A percentile compares a stretch with the other conserved stretches of the same genome.
phyloP scores from a whole-genome alignment of 805 yeast genomes.

The Candida endomychidarum region DNA sequence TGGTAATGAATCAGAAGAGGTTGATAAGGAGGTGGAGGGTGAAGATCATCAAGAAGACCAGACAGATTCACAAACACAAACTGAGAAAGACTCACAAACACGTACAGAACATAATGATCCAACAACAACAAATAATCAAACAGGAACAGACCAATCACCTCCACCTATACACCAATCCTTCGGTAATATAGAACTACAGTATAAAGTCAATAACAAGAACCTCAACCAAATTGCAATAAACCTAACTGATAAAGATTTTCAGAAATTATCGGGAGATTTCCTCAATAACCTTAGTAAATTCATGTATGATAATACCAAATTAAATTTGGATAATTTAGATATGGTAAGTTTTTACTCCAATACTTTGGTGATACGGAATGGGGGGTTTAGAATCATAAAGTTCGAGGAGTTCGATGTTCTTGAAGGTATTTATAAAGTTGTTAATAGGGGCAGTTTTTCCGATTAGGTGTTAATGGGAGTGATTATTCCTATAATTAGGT shows the following conservation, averaged over 20 bases:
- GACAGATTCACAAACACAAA: background rate
- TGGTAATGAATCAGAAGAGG: background rate
- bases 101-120: background rate
- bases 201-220: constrained; percentile 12
- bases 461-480: no score
- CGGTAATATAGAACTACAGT: constrained; percentile 14
- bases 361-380: background rate
- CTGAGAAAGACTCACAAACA: background rate
- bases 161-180: constrained; percentile 6
- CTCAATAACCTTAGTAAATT: constrained; percentile 20
- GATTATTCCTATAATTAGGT: background rate
- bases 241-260: constrained; percentile 12
- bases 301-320: constrained; percentile 20
- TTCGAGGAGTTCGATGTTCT: background rate
- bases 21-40: no score
- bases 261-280: constrained; percentile 10
- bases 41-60: background rate
- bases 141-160: no score
- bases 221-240: constrained; percentile 23
- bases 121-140: constrained; percentile 2
- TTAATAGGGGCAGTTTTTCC: background rate
- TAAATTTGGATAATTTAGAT: constrained; percentile 22
- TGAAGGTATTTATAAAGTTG: constrained; percentile 1
- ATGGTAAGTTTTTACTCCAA: constrained; percentile 20
- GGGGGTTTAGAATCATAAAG: constrained; percentile 1